These are phyloP conservation scores for Paracorniculantispora psalliotae DNA, from an alignment of 2,329 filamentous ascomycete genomes.

Conservation along the genomic window DNA sequence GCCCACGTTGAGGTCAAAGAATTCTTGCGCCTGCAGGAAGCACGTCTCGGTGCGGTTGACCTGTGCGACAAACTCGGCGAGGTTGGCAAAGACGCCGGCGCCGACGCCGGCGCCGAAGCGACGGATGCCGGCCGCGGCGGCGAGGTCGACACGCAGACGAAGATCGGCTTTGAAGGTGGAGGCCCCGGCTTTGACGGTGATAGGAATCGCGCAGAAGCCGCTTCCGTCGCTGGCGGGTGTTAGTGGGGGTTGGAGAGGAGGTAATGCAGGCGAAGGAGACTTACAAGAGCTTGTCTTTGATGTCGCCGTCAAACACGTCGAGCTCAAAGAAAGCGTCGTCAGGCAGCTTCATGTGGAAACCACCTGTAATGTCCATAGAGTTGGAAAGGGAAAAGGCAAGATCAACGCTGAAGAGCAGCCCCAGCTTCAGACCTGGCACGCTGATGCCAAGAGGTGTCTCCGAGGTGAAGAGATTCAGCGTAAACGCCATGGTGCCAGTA, in stretches of 20 bases:
- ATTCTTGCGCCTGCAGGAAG: conserved; percentile 22
- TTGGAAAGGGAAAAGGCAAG: conserved; percentile 42
- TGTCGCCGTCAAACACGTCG: conserved; percentile 27
- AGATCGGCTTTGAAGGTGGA: conserved; percentile 42
- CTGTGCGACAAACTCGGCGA: conserved; percentile 43
- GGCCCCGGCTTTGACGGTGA: conserved; percentile 41
- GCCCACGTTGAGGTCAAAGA: conserved; percentile 32
- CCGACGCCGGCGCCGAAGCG: conserved; percentile 35
- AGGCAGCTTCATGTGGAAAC: conserved; percentile 39
- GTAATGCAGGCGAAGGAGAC: not conserved
- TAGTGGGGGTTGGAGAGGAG: not conserved
- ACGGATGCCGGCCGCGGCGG: conserved; percentile 29
- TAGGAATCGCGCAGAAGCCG: conserved; percentile 41
- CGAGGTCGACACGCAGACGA: conserved; percentile 42
- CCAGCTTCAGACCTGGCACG: conserved; percentile 36
- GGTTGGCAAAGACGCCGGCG: conserved; percentile 41
- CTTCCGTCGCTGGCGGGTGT: conserved; percentile 21
- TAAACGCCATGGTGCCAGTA: conserved; percentile 38
- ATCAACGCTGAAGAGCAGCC: conserved; percentile 43
- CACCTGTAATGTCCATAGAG: conserved; percentile 41
- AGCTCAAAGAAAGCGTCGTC: conserved; percentile 35
- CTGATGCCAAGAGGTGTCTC: conserved; percentile 37
- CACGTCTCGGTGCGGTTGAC: conserved; percentile 31
- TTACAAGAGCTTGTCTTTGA: conserved; percentile 38
- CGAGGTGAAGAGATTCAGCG: conserved; percentile 42